phyloP scores from a whole-genome alignment of 257 asterid genomes.

The Penstemon davidsonii region DNA sequence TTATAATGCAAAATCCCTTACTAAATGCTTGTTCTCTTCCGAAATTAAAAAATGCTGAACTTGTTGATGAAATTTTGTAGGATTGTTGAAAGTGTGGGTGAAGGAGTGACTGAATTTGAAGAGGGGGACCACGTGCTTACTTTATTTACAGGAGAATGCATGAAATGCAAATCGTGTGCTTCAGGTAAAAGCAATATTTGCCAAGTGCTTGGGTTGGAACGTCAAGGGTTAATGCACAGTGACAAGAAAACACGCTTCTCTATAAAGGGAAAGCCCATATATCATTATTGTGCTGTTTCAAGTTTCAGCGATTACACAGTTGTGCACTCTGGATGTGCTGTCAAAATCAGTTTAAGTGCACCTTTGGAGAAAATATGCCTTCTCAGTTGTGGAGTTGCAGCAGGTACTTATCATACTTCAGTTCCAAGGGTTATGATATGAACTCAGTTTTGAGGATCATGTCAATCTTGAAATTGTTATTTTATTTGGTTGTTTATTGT shows the following conservation, averaged over 20 bases:
- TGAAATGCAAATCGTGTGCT: constrained; percentile 71
- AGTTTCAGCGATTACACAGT: constrained; percentile 91
- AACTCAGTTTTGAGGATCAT: constrained; percentile 9
- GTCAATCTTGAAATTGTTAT: constrained; percentile 5
- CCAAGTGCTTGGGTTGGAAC: constrained; percentile 82
- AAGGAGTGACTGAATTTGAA: constrained; percentile 78
- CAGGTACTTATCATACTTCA: constrained; percentile 52
- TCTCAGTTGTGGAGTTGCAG: constrained; percentile 96
- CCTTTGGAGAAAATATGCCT: constrained; percentile 93
- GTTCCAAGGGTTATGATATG: neutral
- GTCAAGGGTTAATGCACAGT: constrained; percentile 87
- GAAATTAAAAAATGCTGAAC: constrained; percentile 17
- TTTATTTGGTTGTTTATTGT: constrained; percentile 1
- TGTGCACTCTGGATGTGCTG: constrained; percentile 96
- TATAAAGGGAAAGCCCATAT: constrained; percentile 66
- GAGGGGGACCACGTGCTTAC: constrained; percentile 90
- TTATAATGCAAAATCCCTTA: neutral
- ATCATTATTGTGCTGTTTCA: constrained; percentile 93
- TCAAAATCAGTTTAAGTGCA: constrained; percentile 66
- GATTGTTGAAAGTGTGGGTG: constrained; percentile 87
- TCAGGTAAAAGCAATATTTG: constrained; percentile 85
- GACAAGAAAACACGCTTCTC: constrained; percentile 83
- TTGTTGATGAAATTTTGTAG: constrained; percentile 38
- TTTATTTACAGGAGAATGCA: constrained; percentile 87
- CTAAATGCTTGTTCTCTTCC: neutral